These are phyloP conservation scores for Viridothelium virens DNA, from an alignment of 495 filamentous ascomycete genomes.

Conservation along the genomic window DNA sequence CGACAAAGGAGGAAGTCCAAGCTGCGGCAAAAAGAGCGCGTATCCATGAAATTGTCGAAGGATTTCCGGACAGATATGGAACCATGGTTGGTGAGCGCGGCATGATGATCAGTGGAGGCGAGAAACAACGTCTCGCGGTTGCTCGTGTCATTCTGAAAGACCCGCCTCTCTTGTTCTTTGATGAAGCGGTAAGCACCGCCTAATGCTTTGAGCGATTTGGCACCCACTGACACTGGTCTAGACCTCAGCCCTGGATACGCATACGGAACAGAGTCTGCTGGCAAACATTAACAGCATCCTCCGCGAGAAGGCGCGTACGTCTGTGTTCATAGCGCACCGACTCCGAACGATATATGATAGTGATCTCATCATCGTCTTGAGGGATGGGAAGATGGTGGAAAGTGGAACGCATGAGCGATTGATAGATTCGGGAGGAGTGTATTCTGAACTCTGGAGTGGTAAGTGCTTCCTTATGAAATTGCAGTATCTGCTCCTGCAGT, in stretches of 20 bases:
- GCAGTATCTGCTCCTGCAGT: background rate
- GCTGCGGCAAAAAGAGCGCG: slow-evolving; percentile 72
- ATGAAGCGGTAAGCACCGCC: slow-evolving; percentile 66
- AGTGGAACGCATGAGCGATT: slow-evolving; percentile 77
- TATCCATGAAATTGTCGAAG: slow-evolving; percentile 72
- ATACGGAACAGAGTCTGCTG: slow-evolving; percentile 87
- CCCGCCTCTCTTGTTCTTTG: slow-evolving; percentile 88
- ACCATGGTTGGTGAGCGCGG: slow-evolving; percentile 93
- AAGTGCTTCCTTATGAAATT: background rate
- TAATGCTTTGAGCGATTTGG: background rate
- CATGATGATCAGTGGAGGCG: slow-evolving; percentile 94
- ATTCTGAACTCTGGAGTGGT: slow-evolving; percentile 81
- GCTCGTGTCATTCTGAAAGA: slow-evolving; percentile 84
- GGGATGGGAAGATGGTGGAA: slow-evolving; percentile 75
- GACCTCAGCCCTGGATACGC: slow-evolving; percentile 90
- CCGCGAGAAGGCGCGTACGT: slow-evolving; percentile 79
- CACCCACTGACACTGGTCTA: slow-evolving; percentile 26
- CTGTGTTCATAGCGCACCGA: slow-evolving; percentile 88
- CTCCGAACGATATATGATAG: slow-evolving; percentile 90
- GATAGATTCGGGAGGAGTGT: slow-evolving; percentile 71
- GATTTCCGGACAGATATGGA: slow-evolving; percentile 75
- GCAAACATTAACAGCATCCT: slow-evolving; percentile 91
- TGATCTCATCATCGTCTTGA: slow-evolving; percentile 82
- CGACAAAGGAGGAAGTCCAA: slow-evolving; percentile 61
- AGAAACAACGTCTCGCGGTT: slow-evolving; percentile 90